Base-by-base conservation (phyloP, 179 eudicot genomes). In the Camellia oleifera region DNA sequence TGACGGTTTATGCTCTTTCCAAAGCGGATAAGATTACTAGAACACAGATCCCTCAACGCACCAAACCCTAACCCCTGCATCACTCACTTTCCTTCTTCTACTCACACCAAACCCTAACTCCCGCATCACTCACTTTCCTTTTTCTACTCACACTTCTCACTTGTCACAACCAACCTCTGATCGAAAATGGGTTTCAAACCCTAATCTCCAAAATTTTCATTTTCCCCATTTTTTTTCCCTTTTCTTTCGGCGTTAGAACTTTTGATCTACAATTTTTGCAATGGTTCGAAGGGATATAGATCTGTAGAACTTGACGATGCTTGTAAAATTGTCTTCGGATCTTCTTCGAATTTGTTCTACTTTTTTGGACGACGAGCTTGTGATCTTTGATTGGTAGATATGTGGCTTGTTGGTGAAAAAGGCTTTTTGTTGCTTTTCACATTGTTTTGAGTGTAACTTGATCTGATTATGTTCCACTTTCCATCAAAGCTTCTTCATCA, bases 51-150 rank as follows among this genome's bases (percentile, higher is more conserved):
- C 40, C 40, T 32, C 1, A 32, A 32, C 67, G 10, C 64, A 60
- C 78, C 52, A 75, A 75, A 60, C 78, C 78, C 78, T 58, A 75
- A 60, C 44, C 42, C 44, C 66, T 15, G 17, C 12, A 42, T 3
- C n/a, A 11, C 44, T 2, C 40, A 32, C 40, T 32, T 32, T 32
- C 32, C 53, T 58, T 75, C 42, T 42, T 40, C 15, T 10, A 26
- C 26, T 58, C 67, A 18, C 64, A 60, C 78, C 52, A 75, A 75
- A 60, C 78, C 78, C 78, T 58, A 75, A 60, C 44, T 17, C n/a
- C 66, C 40, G 17, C 12, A 42, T 3, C n/a, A 3, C 44, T 2
- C 40, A 32, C 40, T 32, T 32, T 32, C 32, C 53, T 58, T 75
- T 14, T 42, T 40, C 15, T 10, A 26, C 26, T 54, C 40, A 58